Conservation (phyloP, 208 protist genomes). For the Trypanosoma boissoni region DNA sequence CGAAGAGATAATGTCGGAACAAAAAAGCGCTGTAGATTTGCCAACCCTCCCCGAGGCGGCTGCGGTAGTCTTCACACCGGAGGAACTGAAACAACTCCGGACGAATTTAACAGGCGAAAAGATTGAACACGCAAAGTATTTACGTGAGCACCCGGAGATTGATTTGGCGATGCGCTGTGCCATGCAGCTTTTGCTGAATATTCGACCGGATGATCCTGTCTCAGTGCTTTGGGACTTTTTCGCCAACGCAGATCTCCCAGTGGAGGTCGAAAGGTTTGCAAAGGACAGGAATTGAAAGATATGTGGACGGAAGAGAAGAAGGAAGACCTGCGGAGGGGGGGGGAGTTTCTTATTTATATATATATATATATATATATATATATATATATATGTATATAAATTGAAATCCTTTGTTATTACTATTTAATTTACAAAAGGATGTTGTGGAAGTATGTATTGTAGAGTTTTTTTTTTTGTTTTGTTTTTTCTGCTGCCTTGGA, state of each 20-base stretch:
- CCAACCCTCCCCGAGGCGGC: slow-evolving; percentile 63
- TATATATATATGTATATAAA: slow-evolving; percentile 8
- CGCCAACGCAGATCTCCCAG: slow-evolving; percentile 22
- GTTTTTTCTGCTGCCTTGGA: not conserved
- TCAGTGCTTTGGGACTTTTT: slow-evolving; percentile 51
- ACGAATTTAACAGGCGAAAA: slow-evolving; percentile 59
- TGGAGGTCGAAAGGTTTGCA: slow-evolving; percentile 11
- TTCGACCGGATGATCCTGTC: slow-evolving; percentile 62
- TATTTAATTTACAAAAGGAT: not conserved
- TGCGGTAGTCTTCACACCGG: slow-evolving; percentile 49
- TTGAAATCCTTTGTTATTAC: not conserved
- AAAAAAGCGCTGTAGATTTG: slow-evolving; percentile 2
- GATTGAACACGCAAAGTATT: slow-evolving; percentile 77
- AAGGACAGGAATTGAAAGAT: slow-evolving; percentile 7
- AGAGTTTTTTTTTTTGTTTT: not conserved
- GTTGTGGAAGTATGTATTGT: too few species aligned
- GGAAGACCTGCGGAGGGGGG: too few species aligned
- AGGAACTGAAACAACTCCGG: slow-evolving; percentile 55
- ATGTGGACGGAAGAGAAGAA: slow-evolving; percentile 10
- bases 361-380: slow-evolving; percentile 11
- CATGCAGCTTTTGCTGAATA: slow-evolving; percentile 44
- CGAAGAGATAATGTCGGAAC: too few species aligned
- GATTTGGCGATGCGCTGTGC: slow-evolving; percentile 51
- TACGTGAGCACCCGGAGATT: slow-evolving; percentile 79
- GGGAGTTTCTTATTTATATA: too few species aligned